Percentiles rank a stretch among this genome's conserved stretches.
Evolutionary conservation across 805 yeast genomes (phyloP).

Genomic region (Ogataea minuta): DNA sequence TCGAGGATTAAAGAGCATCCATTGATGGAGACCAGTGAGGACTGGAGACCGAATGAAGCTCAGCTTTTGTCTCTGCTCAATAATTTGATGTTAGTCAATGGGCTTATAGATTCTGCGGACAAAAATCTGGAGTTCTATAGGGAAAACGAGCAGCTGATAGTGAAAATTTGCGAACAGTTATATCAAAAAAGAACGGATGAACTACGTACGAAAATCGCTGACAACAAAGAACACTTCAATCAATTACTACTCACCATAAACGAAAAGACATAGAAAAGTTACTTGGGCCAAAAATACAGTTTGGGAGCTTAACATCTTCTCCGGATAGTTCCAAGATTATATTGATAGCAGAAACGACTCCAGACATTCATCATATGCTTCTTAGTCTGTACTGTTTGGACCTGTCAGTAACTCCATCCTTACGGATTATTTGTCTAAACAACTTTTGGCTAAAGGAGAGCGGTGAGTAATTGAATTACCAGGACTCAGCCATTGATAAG

Average conservation of each 20-base stretch:
- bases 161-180: constrained; percentile 23
- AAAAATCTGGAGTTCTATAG: constrained; percentile 12
- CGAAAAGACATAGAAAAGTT: background rate
- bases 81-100: constrained; percentile 20
- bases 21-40: constrained; percentile 18
- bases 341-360: too few relatives aligned
- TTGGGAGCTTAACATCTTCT: too few relatives aligned
- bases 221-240: constrained; percentile 18
- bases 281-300: too few relatives aligned
- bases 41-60: constrained; percentile 14
- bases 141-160: constrained; percentile 21
- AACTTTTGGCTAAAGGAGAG: too few relatives aligned
- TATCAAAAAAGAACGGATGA: constrained; percentile 24
- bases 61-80: constrained; percentile 21
- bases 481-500: background rate
- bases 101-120: constrained; percentile 9
- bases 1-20: constrained; percentile 26
- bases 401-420: too few relatives aligned
- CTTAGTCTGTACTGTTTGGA: too few relatives aligned
- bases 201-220: constrained; percentile 17
- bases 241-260: background rate
- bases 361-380: too few relatives aligned
- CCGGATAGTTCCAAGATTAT: too few relatives aligned
- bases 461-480: too few relatives aligned
- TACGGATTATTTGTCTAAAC: too few relatives aligned